Base-by-base conservation (phyloP, 331 rosid genomes). In the Prunus yedoensis region DNA sequence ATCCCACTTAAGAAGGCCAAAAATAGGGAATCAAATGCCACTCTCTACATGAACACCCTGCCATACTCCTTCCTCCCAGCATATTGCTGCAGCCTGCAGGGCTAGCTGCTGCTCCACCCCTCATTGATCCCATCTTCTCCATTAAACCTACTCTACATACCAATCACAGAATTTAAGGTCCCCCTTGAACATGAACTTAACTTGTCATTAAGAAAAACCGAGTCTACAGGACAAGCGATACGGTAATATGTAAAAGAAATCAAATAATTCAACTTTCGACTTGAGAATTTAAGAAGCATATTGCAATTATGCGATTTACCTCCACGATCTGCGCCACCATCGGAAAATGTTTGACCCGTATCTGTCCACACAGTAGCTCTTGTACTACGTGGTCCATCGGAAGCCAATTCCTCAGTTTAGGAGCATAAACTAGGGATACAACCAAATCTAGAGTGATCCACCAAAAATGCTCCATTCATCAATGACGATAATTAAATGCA, bases 1-100 rank as follows among this genome's bases (percentile, higher is more conserved):
- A 68, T 94, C 93, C 94, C 99, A 94, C 92, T 88, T 88, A 71
- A 94, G 96, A 80, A 94, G 90, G 81, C 97, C 99, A 78, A 92
- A 94, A 73, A 92, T 85, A 71, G 97, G 86, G 70, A 94, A 80
- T 97, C 97, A 89, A 86, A 89, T 92, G 78, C 97, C 97, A 75
- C 92, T 90, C 76, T 94, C 97, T 46, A 93, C 59, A 81, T 94
- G 99, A 75, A 92, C 91, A 74, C 99, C 97, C 75, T 86, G 95
- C 97, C 99, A 94, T 76, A 92, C 96, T 71, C 90, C 92, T 66
- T 82, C 94, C n/a, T n/a, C 73, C 83, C 87, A 23, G 92, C 89
- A 80, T 92, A 92, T 74, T 90, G 87, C 75, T 94, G 85, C 68
- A 92, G 85, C 59, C 75, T 94, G 85, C 68, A 90, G 85, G 62